phyloP scores from a whole-genome alignment of 78 protist genomes.

The Polysphondylium violaceum region DNA sequence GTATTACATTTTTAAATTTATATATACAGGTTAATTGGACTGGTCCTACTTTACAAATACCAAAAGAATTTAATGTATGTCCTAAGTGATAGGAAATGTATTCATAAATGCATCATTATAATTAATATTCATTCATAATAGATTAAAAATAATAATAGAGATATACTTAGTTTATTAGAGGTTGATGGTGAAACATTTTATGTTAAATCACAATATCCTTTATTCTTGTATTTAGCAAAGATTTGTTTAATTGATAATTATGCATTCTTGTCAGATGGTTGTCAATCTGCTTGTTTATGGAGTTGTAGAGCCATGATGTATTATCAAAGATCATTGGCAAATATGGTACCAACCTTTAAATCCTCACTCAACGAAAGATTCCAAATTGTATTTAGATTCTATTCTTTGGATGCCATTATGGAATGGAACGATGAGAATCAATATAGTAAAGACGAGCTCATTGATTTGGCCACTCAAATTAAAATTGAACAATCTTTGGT shows the following conservation, averaged over 20 bases:
- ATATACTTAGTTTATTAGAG: slow-evolving; percentile 24
- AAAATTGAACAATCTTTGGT: slow-evolving; percentile 43
- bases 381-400: slow-evolving; percentile 55
- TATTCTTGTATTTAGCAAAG: slow-evolving; percentile 29
- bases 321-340: slow-evolving; percentile 52
- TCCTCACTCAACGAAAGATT: slow-evolving; percentile 44
- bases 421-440: neutral
- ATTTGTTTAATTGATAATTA: slow-evolving; percentile 46
- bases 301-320: slow-evolving; percentile 23
- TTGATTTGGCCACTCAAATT: slow-evolving; percentile 34
- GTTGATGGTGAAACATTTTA: slow-evolving; percentile 64
- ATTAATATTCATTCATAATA: neutral
- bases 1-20: slow-evolving; percentile 71
- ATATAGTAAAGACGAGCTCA: neutral
- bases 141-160: slow-evolving; percentile 16
- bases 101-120: neutral
- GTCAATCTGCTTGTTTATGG: slow-evolving; percentile 72
- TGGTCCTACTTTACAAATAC: slow-evolving; percentile 34
- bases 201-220: slow-evolving; percentile 38
- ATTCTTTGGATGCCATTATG: neutral
- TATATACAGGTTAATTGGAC: slow-evolving; percentile 77
- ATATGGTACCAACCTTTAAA: slow-evolving; percentile 54
- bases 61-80: slow-evolving; percentile 21
- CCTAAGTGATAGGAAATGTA: neutral
- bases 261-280: slow-evolving; percentile 8